A percentile compares a stretch with the other conserved stretches of the same genome.
Conservation (phyloP, 2,329 filamentous ascomycete species). For the Epichloe coenophiala region DNA sequence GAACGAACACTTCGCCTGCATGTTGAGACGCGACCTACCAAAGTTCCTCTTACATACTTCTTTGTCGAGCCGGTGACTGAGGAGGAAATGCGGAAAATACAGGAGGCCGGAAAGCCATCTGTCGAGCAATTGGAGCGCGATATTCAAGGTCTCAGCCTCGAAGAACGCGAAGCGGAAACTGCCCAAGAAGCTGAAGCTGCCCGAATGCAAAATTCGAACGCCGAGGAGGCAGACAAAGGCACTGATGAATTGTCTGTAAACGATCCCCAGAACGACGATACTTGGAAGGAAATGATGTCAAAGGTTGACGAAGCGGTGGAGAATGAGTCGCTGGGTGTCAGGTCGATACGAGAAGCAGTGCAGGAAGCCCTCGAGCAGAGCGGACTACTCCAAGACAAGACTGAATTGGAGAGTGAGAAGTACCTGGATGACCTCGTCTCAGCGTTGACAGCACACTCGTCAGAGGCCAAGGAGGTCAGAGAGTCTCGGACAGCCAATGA, state of each 20-base stretch:
- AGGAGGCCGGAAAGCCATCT: conserved; percentile 49
- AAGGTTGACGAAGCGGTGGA: conserved; percentile 44
- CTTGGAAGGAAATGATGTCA: conserved; percentile 41
- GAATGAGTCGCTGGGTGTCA: conserved; percentile 39
- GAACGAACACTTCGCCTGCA: conserved; percentile 63
- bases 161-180: conserved; percentile 15
- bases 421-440: conserved; percentile 38
- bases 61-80: conserved; percentile 76
- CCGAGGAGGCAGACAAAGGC: conserved; percentile 12
- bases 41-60: conserved; percentile 64
- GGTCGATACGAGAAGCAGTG: conserved; percentile 38
- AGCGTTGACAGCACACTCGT: conserved; percentile 27
- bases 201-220: conserved; percentile 8
- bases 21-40: conserved; percentile 58
- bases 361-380: conserved; percentile 41
- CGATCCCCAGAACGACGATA: conserved; percentile 20
- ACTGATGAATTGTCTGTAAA: conserved; percentile 8
- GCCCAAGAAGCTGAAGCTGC: conserved; percentile 7
- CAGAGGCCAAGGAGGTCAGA: conserved; percentile 12
- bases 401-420: conserved; percentile 29
- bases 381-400: conserved; percentile 33
- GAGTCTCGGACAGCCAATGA: conserved; percentile 8
- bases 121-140: conserved; percentile 56
- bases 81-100: conserved; percentile 59
- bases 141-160: conserved; percentile 37